These are phyloP conservation scores for Termitomyces sp. DNA, from an alignment of 768 basidiomycete genomes.

Conservation along the genomic window DNA sequence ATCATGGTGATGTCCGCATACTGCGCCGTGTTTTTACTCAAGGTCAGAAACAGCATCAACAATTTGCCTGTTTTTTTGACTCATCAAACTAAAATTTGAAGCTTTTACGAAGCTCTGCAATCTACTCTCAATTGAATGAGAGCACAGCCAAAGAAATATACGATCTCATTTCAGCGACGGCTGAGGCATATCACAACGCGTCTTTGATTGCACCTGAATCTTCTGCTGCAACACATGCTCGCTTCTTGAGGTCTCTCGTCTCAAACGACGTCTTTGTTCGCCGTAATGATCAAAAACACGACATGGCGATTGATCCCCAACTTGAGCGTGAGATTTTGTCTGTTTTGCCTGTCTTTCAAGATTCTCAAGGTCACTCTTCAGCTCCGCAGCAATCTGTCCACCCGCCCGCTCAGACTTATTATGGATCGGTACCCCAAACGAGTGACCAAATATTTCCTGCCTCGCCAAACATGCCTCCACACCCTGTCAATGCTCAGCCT, in stretches of 20 bases:
- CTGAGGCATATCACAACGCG: slow-evolving; percentile 75
- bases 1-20: slow-evolving; percentile 86
- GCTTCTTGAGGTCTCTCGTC: slow-evolving; percentile 71
- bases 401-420: slow-evolving; percentile 27
- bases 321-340: slow-evolving; percentile 39
- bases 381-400: slow-evolving; percentile 15
- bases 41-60: slow-evolving; percentile 34
- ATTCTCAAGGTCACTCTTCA: slow-evolving; percentile 12
- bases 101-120: slow-evolving; percentile 66
- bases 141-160: slow-evolving; percentile 64
- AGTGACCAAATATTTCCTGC: slow-evolving; percentile 27
- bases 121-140: slow-evolving; percentile 52
- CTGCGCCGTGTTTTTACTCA: slow-evolving; percentile 74
- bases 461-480: slow-evolving; percentile 25
- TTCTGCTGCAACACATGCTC: slow-evolving; percentile 71
- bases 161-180: slow-evolving; percentile 58
- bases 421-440: neutral
- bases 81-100: slow-evolving; percentile 20
- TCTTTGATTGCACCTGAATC: slow-evolving; percentile 55
- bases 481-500: slow-evolving; percentile 22
- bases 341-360: neutral
- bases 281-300: slow-evolving; percentile 32
- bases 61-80: neutral
- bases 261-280: slow-evolving; percentile 56
- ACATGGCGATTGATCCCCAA: slow-evolving; percentile 49